A percentile compares a stretch with the other conserved stretches of the same genome.
These are phyloP conservation scores for Diaporthe citrichinensis DNA, from an alignment of 2,329 filamentous ascomycete species.

Conservation along the genomic window DNA sequence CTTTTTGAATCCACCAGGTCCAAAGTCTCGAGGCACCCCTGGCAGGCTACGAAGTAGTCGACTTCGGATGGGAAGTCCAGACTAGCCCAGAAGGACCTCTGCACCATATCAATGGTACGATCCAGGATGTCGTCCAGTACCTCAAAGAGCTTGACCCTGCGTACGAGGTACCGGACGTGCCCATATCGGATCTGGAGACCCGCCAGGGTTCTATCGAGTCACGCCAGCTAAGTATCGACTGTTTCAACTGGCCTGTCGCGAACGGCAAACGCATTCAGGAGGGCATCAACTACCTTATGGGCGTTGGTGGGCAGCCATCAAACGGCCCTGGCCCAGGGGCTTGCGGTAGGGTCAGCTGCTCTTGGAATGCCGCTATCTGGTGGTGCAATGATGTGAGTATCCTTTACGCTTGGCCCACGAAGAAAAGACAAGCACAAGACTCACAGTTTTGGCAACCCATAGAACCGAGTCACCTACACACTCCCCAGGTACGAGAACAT, in stretches of 20 bases:
- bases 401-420: neutral
- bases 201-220: neutral
- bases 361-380: constrained; percentile 5
- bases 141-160: neutral
- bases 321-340: constrained; percentile 17
- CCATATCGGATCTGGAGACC: neutral
- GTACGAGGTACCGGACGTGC: neutral
- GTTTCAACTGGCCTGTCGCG: neutral
- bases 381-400: constrained; percentile 24
- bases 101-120: neutral
- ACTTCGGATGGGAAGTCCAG: neutral
- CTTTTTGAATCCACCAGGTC: neutral
- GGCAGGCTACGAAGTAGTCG: neutral
- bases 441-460: neutral
- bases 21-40: neutral
- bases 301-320: neutral
- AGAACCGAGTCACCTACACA: neutral
- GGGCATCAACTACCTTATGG: neutral
- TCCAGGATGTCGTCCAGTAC: neutral
- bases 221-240: neutral
- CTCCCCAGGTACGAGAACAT: neutral
- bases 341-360: constrained; percentile 14
- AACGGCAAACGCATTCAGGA: neutral
- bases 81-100: neutral
- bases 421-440: neutral